Conservation (phyloP, 345 rosid genomes). For the Camelina laxa region DNA sequence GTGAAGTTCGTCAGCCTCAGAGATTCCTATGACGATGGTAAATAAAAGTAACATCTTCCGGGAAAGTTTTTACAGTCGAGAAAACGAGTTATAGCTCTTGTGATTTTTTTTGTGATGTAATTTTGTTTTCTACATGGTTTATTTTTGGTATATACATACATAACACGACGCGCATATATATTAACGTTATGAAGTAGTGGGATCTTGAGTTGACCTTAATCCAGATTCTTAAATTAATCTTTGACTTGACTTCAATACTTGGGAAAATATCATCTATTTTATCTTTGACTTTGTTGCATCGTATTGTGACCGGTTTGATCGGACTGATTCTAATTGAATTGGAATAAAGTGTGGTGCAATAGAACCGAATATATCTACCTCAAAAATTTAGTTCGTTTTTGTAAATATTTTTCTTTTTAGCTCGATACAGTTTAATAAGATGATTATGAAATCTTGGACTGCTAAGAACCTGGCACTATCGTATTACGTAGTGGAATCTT, state of each 20-base stretch:
- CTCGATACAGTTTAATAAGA: neutral
- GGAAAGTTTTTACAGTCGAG: slow-evolving; percentile 4
- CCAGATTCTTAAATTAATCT: neutral
- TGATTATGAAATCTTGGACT: slow-evolving; percentile 7
- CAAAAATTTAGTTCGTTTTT: neutral
- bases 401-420: neutral
- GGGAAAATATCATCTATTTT: neutral
- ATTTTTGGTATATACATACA: slow-evolving; percentile 14
- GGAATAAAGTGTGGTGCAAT: neutral
- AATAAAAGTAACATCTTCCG: slow-evolving; percentile 12
- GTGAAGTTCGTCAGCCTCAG: slow-evolving; percentile 68
- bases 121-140: neutral
- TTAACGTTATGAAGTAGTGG: neutral
- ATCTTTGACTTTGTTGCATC: slow-evolving; percentile 30
- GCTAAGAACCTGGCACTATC: slow-evolving; percentile 7
- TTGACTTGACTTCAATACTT: slow-evolving; percentile 29
- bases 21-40: slow-evolving; percentile 36
- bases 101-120: neutral
- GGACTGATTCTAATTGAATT: neutral
- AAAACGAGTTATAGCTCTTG: slow-evolving; percentile 5
- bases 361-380: neutral
- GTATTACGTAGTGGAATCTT: slow-evolving; percentile 27
- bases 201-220: slow-evolving; percentile 13
- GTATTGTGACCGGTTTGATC: slow-evolving; percentile 22
- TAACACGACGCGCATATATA: neutral